Conservation (phyloP, 1,284 basidiomycete genomes). For the Porogramme epimiltina region DNA sequence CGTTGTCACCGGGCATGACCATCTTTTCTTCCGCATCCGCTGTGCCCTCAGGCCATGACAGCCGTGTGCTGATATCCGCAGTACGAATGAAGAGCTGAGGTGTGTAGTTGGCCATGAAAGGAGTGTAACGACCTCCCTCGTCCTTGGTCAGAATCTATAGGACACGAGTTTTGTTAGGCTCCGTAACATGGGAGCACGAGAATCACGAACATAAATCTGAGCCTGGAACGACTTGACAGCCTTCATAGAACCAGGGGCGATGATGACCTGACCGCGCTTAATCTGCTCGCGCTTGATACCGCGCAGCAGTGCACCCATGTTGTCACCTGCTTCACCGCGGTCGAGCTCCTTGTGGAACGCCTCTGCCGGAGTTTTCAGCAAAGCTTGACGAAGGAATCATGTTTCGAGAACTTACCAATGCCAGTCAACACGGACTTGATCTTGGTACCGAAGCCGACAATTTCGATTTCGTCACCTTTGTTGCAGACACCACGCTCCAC, state of each 20-base stretch:
- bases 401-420: slow-evolving; percentile 71
- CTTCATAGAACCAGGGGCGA: slow-evolving; percentile 92
- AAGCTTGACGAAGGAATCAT: not conserved
- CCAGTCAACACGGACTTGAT: slow-evolving; percentile 96
- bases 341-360: slow-evolving; percentile 99
- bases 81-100: slow-evolving; percentile 98
- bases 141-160: slow-evolving; percentile 89
- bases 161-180: not conserved
- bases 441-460: slow-evolving; percentile 84
- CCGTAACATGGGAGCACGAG: too few relatives aligned
- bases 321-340: slow-evolving; percentile 97
- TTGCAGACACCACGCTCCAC: slow-evolving; percentile 93
- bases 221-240: slow-evolving; percentile 93
- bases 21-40: slow-evolving; percentile 81
- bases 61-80: slow-evolving; percentile 86
- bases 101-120: slow-evolving; percentile 96
- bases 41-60: slow-evolving; percentile 88
- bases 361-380: slow-evolving; percentile 45
- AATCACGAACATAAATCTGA: slow-evolving; percentile 76
- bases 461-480: slow-evolving; percentile 95
- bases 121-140: slow-evolving; percentile 95
- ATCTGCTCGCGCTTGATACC: slow-evolving; percentile 98
- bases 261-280: slow-evolving; percentile 91
- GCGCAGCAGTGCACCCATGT: slow-evolving; percentile 98
- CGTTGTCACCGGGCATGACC: slow-evolving; percentile 99